Percentiles rank a stretch among this genome's conserved stretches.
Evolutionary conservation across 164 flowering plant genomes (phyloP).

Genomic region (Taxillus chinensis): DNA sequence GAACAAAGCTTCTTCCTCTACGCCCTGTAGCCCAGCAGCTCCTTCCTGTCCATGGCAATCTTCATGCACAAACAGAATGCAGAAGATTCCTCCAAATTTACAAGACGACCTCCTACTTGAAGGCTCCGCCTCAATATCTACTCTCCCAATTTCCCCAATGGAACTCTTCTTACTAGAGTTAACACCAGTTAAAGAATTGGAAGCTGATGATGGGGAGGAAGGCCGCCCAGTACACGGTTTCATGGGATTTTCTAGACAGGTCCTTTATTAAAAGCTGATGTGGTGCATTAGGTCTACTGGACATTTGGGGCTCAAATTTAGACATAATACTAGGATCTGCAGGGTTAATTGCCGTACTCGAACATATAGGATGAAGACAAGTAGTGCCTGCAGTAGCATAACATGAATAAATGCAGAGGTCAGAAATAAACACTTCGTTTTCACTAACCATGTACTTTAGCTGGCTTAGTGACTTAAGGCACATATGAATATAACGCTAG

Average conservation of each 20-base stretch:
- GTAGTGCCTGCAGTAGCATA: conserved; percentile 53
- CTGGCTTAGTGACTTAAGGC: neutral
- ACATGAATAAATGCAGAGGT: neutral
- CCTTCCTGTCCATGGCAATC: conserved; percentile 64
- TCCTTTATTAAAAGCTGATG: conserved; percentile 23
- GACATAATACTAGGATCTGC: conserved; percentile 89
- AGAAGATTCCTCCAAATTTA: conserved; percentile 42
- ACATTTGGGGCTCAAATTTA: conserved; percentile 26
- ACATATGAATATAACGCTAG: neutral
- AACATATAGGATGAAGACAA: conserved; percentile 85
- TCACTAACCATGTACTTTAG: too few species aligned
- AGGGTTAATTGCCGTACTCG: conserved; percentile 93
- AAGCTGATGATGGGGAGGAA: conserved; percentile 59
- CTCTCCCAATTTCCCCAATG: conserved; percentile 25
- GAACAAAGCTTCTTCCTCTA: conserved; percentile 72
- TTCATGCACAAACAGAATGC: conserved; percentile 69
- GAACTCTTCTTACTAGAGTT: conserved; percentile 52
- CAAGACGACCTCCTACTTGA: conserved; percentile 24
- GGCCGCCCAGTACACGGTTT: conserved; percentile 27
- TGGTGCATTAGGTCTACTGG: conserved; percentile 14
- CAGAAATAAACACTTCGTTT: neutral
- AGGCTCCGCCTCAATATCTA: conserved; percentile 15
- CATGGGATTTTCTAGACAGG: conserved; percentile 27
- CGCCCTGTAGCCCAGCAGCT: conserved; percentile 34
- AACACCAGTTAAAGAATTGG: conserved; percentile 42